Percentiles rank a stretch among this genome's conserved stretches.
phyloP scores from a whole-genome alignment of 1,284 basidiomycete species.

The Cystobasidiaceae sp. region DNA sequence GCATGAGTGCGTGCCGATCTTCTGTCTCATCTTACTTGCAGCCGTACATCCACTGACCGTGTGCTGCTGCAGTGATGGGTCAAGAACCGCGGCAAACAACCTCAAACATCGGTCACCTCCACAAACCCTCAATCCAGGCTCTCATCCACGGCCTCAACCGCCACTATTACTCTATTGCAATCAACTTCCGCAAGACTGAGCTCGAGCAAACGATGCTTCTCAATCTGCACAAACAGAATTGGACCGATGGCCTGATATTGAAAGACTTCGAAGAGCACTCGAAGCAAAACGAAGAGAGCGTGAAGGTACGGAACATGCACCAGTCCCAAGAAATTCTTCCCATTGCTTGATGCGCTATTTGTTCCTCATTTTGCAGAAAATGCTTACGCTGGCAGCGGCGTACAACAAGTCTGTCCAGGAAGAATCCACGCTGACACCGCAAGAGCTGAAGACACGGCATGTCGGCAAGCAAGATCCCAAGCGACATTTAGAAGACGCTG shows the following conservation, averaged over 20 bases:
- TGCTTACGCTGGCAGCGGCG: slow-evolving; percentile 80
- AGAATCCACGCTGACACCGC: slow-evolving; percentile 80
- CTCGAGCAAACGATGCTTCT: slow-evolving; percentile 94
- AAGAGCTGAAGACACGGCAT: slow-evolving; percentile 90
- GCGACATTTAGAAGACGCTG: slow-evolving; percentile 89
- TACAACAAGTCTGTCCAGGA: slow-evolving; percentile 97
- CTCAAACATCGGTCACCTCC: slow-evolving; percentile 96
- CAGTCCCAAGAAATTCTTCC: not conserved
- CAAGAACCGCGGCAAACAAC: slow-evolving; percentile 96
- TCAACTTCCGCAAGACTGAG: slow-evolving; percentile 94
- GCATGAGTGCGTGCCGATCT: slow-evolving; percentile 55
- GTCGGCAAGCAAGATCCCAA: slow-evolving; percentile 98
- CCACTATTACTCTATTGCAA: slow-evolving; percentile 93
- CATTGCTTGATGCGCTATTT: not conserved
- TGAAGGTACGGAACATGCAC: slow-evolving; percentile 62
- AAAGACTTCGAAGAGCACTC: slow-evolving; percentile 82
- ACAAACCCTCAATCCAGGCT: slow-evolving; percentile 81
- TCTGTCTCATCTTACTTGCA: not conserved
- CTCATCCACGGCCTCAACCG: slow-evolving; percentile 77
- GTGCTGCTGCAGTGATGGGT: slow-evolving; percentile 55
- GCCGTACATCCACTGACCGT: not conserved
- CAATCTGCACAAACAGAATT: slow-evolving; percentile 95
- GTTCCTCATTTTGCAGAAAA: slow-evolving; percentile 58
- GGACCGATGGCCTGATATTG: slow-evolving; percentile 90
- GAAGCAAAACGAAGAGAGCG: slow-evolving; percentile 77